Evolutionary conservation across 75 land plant genomes (phyloP).

Genomic region (Adiantum capillusveneris): DNA sequence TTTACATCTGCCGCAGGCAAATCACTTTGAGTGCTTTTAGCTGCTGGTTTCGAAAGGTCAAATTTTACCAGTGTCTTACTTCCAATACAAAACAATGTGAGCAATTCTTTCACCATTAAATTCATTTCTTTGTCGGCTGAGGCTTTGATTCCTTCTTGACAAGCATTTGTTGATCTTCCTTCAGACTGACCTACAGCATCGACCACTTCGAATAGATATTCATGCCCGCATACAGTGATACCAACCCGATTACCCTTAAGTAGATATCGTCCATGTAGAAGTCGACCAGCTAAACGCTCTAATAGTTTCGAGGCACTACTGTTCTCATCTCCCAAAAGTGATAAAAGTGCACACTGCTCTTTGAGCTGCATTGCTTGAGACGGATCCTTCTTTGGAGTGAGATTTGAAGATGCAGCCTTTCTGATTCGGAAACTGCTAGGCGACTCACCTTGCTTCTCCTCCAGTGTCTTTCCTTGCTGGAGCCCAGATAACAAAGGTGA

Average conservation of each 20-base stretch:
- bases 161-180: no score
- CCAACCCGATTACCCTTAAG: slow-evolving; percentile 67
- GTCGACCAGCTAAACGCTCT: slow-evolving; percentile 34
- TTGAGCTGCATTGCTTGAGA: neutral
- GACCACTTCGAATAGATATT: slow-evolving; percentile 40
- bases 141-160: neutral
- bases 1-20: neutral
- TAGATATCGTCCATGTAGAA: slow-evolving; percentile 57
- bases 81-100: slow-evolving; percentile 8
- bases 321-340: slow-evolving; percentile 33
- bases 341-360: slow-evolving; percentile 22
- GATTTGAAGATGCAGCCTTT: neutral
- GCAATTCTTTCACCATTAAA: neutral
- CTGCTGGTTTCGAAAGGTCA: neutral
- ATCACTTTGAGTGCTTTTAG: neutral
- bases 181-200: slow-evolving; percentile 12
- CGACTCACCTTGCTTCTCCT: neutral
- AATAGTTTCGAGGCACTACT: slow-evolving; percentile 35
- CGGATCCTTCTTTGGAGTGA: neutral
- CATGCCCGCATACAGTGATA: slow-evolving; percentile 52
- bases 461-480: slow-evolving; percentile 1
- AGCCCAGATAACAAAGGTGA: neutral
- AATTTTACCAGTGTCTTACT: slow-evolving; percentile 10
- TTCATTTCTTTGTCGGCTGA: neutral
- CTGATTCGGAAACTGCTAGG: neutral